Conservation (phyloP, 2,329 filamentous ascomycete species). For the Colletotrichum viniferum region DNA sequence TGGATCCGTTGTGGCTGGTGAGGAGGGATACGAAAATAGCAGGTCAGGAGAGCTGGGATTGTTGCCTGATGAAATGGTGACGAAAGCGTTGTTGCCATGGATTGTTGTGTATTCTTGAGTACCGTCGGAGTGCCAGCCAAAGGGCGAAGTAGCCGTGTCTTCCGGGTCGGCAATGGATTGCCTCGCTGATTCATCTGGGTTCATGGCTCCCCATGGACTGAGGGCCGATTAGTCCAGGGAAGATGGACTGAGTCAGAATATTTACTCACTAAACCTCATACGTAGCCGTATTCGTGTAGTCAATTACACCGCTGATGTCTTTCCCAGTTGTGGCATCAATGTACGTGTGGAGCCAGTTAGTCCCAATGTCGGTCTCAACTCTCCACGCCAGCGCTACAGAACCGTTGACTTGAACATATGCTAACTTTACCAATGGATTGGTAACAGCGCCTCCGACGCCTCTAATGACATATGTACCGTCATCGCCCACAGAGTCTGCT, state of each 20-base stretch:
- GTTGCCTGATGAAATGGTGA: not conserved
- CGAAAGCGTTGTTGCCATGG: constrained; percentile 63
- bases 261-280: not conserved
- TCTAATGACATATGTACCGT: not conserved
- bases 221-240: not conserved
- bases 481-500: fast-evolving
- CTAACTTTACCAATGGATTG: not conserved
- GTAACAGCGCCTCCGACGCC: not conserved
- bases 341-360: not conserved
- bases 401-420: not conserved
- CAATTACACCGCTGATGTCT: not conserved
- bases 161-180: not conserved
- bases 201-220: not conserved
- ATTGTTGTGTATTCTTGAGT: constrained; percentile 53
- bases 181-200: not conserved
- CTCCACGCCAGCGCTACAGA: not conserved
- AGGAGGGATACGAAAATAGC: constrained; percentile 31
- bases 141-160: constrained; percentile 41
- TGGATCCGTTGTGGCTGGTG: constrained; percentile 35
- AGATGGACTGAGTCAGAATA: fast-evolving
- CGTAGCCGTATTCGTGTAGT: not conserved
- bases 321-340: not conserved
- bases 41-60: not conserved
- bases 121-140: constrained; percentile 59
- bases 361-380: not conserved